Conservation (phyloP, 352 stramenopile genomes). For the Globisporangium sylvaticum region DNA sequence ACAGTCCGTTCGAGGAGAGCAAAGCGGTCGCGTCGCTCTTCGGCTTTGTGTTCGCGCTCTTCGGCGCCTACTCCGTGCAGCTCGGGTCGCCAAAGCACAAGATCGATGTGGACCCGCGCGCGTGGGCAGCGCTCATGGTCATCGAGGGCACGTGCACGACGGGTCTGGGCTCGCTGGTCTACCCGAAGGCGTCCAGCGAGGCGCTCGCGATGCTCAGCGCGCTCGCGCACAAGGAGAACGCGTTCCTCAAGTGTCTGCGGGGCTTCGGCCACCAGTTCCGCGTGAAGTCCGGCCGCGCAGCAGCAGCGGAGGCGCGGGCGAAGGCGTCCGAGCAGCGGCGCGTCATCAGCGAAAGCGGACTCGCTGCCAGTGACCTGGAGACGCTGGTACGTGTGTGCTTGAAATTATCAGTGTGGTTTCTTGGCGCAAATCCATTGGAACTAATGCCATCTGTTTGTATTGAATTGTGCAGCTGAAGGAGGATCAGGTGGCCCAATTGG, state of each 20-base stretch:
- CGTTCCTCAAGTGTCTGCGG: constrained; percentile 62
- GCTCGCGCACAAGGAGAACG: constrained; percentile 44
- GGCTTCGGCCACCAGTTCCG: constrained; percentile 27
- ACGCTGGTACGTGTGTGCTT: constrained; percentile 3
- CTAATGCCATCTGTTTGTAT: neutral
- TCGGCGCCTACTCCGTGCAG: constrained; percentile 61
- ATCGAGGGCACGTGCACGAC: constrained; percentile 31
- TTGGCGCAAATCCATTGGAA: neutral
- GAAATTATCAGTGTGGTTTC: neutral
- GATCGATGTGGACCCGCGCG: constrained; percentile 46
- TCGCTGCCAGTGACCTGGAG: neutral
- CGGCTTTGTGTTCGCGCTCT: constrained; percentile 54
- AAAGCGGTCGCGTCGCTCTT: constrained; percentile 24
- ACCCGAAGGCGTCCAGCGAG: constrained; percentile 28
- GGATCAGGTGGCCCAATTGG: constrained; percentile 9
- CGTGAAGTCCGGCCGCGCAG: neutral
- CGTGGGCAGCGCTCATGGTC: constrained; percentile 38
- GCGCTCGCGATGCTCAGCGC: constrained; percentile 45
- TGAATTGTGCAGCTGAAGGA: constrained; percentile 5
- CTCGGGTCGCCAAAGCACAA: constrained; percentile 55
- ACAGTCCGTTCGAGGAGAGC: constrained; percentile 19
- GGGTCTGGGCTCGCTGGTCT: constrained; percentile 17
- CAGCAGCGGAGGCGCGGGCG: neutral
- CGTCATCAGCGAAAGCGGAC: neutral
- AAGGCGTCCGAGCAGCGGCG: neutral